Evolutionary conservation across 495 filamentous ascomycete genomes (phyloP).

Genomic region (Cryomyces minteri): DNA sequence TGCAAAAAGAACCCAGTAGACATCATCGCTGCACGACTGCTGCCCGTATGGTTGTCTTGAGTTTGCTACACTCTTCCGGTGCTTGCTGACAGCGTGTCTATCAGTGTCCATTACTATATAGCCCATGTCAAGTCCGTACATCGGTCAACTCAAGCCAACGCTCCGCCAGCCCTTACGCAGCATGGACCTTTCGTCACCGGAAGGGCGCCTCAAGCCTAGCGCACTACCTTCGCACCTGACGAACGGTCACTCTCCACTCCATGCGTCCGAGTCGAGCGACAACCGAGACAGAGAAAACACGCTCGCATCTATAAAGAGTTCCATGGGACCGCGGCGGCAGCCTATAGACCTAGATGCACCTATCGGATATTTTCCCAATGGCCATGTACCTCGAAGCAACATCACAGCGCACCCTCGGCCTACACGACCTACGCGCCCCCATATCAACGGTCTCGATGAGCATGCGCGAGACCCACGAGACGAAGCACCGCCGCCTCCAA

Average conservation of each 20-base stretch:
- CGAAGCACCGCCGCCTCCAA: conserved; percentile 30
- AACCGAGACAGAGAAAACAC: conserved; percentile 6
- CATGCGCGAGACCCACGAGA: conserved; percentile 54
- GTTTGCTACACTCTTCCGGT: too few relatives aligned
- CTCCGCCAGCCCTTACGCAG: conserved; percentile 1
- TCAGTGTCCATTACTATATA: too few relatives aligned
- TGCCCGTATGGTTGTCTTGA: too few relatives aligned
- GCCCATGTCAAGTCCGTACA: too few relatives aligned
- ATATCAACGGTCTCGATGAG: conserved; percentile 1
- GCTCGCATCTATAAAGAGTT: conserved; percentile 9
- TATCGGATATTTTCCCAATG: neutral
- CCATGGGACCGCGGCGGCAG: conserved; percentile 6
- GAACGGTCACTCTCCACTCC: conserved; percentile 10
- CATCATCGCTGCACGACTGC: too few relatives aligned
- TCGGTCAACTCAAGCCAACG: too few relatives aligned
- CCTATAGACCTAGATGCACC: conserved; percentile 5
- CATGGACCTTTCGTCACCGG: neutral
- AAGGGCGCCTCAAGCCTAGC: neutral
- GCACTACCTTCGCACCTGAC: conserved; percentile 5
- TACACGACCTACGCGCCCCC: too few relatives aligned
- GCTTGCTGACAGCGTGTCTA: too few relatives aligned
- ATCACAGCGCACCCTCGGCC: too few relatives aligned
- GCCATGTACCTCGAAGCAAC: neutral
- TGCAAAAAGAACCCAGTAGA: too few relatives aligned
- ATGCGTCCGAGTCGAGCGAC: conserved; percentile 3